Evolutionary conservation across 2,329 filamentous ascomycete genomes (phyloP), one percentile per base, ranked within the genome.

Genomic region (Cryoendolithus antarcticus): DNA sequence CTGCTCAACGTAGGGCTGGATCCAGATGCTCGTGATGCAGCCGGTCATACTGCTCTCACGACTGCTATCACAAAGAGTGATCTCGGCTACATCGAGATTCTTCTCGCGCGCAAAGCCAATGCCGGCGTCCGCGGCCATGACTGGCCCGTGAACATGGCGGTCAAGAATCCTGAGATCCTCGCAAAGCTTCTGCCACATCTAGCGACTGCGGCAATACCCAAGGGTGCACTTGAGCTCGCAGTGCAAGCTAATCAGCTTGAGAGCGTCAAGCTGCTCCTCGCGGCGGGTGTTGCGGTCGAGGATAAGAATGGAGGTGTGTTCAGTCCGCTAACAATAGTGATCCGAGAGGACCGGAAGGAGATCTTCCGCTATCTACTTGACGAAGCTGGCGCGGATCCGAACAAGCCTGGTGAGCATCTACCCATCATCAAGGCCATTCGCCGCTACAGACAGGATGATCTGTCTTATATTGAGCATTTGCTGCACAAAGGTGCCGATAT

Each of bases 251-350:
- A 80, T 55, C 69, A 82, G 56, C 66, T 82, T 9, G 75, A 80
- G 43, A 78, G 72, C 29, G 67, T 83, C 58, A 80, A 80, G 59
- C 60, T 81, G 34, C 67, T 82, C 28, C 64, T 82, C 10, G 66
- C 63, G 10, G 75, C 77, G 0, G 79, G 79, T 9, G 72, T 82
- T 11, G 77, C 69, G 31, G 75, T 82, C 39, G 78, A 82, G 55
- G 80, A 81, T 60, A 78, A 77, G 60, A 82, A 80, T 52, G 78
- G 77, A 12, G 80, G 80, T 38, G 79, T 82, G 35, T 84, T 83
- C 62, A 80, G 75, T 1, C 75, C 77, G 0, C 66, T 82, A 3
- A 82, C 77, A 0, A 79, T 75, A 0, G 75, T 76, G 6, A 74
- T 82, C 40, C 74, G 77, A 9, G 78, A 82, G 56, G 64, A 73